phyloP scores from a whole-genome alignment of 1,139 yeast species.

The Zygotorulaspora mrakii region DNA sequence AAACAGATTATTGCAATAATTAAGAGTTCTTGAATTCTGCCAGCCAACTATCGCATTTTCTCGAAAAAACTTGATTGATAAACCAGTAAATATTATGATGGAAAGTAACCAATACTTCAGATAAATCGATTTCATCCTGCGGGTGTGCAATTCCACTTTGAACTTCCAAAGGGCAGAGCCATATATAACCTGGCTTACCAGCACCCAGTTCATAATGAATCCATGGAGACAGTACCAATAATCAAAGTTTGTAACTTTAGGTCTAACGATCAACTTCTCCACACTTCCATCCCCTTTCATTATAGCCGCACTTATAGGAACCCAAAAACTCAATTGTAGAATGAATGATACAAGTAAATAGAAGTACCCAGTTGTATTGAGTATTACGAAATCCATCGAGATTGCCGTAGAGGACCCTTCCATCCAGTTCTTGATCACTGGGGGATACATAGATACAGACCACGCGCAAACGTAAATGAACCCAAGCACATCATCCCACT shows the following conservation, averaged over 20 bases:
- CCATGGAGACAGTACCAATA: conserved; percentile 46
- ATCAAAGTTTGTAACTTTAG: conserved; percentile 43
- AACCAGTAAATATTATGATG: conserved; percentile 18
- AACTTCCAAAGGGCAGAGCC: conserved; percentile 40
- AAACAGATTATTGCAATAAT: conserved; percentile 31
- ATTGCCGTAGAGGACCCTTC: conserved; percentile 43
- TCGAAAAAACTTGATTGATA: conserved; percentile 19
- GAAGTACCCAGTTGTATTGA: conserved; percentile 45
- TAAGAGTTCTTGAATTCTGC: conserved; percentile 27
- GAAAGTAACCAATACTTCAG: conserved; percentile 27
- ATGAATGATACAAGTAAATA: conserved; percentile 41
- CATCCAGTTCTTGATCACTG: conserved; percentile 40
- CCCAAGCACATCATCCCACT: conserved; percentile 26
- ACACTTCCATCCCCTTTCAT: conserved; percentile 4
- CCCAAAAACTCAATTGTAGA: conserved; percentile 38
- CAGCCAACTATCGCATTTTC: conserved; percentile 19
- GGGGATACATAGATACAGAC: conserved; percentile 47
- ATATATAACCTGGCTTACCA: conserved; percentile 39
- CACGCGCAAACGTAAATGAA: conserved; percentile 32
- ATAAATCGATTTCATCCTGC: conserved; percentile 30
- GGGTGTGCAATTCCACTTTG: conserved; percentile 15
- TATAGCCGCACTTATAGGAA: conserved; percentile 9
- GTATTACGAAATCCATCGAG: conserved; percentile 43
- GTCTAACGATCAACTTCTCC: conserved; percentile 28
- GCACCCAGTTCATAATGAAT: conserved; percentile 37